Evolutionary conservation across 768 basidiomycete species (phyloP).

Genomic region (Termitomyces sp.): DNA sequence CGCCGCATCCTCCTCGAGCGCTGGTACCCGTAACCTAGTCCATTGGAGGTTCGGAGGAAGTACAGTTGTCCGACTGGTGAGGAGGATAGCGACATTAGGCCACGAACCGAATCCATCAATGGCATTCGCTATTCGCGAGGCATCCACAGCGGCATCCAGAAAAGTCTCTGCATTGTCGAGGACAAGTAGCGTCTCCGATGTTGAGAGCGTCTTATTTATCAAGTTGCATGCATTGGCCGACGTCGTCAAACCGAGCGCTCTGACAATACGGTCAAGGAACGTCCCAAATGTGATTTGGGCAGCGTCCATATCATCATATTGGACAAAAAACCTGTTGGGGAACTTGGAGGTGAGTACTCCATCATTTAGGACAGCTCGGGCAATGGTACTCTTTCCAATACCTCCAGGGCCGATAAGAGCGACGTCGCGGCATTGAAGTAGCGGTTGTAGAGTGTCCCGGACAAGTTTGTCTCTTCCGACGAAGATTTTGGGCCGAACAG

Average conservation of each 20-base stretch:
- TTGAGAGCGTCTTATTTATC: not conserved
- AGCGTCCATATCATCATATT: constrained; percentile 6
- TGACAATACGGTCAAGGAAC: constrained; percentile 5
- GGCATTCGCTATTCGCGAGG: constrained; percentile 2
- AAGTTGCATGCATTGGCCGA: not conserved
- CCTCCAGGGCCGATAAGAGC: constrained; percentile 8
- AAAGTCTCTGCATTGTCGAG: constrained; percentile 15
- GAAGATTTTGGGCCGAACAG: constrained; percentile 1
- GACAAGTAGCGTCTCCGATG: constrained; percentile 6
- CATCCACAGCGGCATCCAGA: constrained; percentile 1
- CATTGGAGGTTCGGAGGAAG: constrained; percentile 8
- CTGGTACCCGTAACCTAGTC: constrained; percentile 2
- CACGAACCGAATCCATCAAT: constrained; percentile 9
- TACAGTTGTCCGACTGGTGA: constrained; percentile 5
- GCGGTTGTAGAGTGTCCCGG: not conserved
- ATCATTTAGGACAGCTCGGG: not conserved
- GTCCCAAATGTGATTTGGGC: constrained; percentile 1
- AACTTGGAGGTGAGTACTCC: not conserved
- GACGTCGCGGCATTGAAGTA: constrained; percentile 1
- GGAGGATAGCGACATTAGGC: constrained; percentile 6
- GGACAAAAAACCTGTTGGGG: not conserved
- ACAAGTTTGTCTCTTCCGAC: constrained; percentile 3
- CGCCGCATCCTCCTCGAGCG: constrained; percentile 6
- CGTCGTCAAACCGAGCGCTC: not conserved
- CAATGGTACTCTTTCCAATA: constrained; percentile 6